Evolutionary conservation across 257 asterid species (phyloP).

Genomic region (Gentiana macrophylla): DNA sequence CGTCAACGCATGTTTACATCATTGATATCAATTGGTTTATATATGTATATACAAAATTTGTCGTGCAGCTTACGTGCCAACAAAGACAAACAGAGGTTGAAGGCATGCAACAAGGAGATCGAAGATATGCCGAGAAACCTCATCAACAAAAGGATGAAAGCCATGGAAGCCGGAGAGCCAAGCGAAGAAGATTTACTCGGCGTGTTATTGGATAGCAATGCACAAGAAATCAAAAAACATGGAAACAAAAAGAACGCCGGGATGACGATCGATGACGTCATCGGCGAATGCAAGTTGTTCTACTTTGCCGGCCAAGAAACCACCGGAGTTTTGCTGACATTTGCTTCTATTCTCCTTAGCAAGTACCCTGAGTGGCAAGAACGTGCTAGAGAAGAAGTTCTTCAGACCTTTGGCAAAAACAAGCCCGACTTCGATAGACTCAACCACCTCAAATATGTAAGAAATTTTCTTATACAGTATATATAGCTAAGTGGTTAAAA

Average conservation of each 20-base stretch:
- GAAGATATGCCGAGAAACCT: not conserved
- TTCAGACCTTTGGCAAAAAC: constrained; percentile 4
- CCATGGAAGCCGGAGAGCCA: constrained; percentile 2
- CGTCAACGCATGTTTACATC: too few species aligned
- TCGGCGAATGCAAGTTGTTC: not conserved
- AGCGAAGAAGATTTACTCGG: constrained; percentile 1
- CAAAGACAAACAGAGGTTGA: constrained; percentile 3
- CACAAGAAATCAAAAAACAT: not conserved
- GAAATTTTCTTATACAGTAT: not conserved
- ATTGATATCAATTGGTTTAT: too few species aligned
- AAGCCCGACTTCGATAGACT: not conserved
- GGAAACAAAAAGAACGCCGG: constrained; percentile 8
- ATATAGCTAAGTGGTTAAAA: too few species aligned
- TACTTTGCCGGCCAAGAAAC: constrained; percentile 3
- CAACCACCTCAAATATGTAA: constrained; percentile 8
- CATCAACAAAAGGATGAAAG: not conserved
- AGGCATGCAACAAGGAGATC: not conserved
- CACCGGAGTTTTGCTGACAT: not conserved
- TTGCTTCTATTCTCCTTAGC: not conserved
- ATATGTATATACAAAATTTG: too few species aligned
- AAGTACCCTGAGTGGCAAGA: constrained; percentile 7
- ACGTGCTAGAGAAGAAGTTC: constrained; percentile 10
- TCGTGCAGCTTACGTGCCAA: constrained; percentile 5
- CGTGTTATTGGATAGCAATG: not conserved
- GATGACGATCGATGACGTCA: constrained; percentile 1